Conservation (phyloP, 164 flowering plant species). For the Sedum album region DNA sequence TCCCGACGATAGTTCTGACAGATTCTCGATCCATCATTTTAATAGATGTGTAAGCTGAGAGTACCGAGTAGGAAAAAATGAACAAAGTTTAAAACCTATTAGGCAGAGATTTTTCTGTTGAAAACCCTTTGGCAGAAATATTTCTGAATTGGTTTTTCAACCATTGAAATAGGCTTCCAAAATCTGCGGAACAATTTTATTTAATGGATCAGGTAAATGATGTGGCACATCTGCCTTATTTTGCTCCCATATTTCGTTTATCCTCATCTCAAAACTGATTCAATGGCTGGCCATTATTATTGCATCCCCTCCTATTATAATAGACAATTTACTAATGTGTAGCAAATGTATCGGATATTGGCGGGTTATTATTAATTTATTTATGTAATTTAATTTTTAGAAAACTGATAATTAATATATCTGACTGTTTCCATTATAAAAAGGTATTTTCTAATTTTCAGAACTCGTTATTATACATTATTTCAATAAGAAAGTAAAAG, state of each 20-base stretch:
- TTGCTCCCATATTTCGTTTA: background rate
- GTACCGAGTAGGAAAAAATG: background rate
- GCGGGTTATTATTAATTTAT: too few species aligned
- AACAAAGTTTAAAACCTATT: background rate
- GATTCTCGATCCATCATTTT: background rate
- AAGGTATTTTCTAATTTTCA: too few species aligned
- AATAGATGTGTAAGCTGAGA: background rate
- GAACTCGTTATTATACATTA: too few species aligned
- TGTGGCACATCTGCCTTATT: slow-evolving; percentile 2
- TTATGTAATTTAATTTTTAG: too few species aligned
- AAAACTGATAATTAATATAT: too few species aligned
- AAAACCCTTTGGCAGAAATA: background rate
- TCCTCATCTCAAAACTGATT: background rate
- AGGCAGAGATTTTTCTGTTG: background rate
- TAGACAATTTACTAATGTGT: background rate
- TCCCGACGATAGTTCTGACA: background rate
- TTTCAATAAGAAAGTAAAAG: too few species aligned
- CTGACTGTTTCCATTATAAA: too few species aligned
- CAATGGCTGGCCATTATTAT: background rate
- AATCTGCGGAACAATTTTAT: background rate
- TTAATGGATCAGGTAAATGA: background rate
- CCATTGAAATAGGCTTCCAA: background rate
- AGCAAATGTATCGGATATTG: too few species aligned
- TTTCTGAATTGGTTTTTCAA: background rate
- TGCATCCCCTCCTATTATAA: background rate